phyloP scores from a whole-genome alignment of 2,329 filamentous ascomycete species.

The Orbilia blumenaviensis region DNA sequence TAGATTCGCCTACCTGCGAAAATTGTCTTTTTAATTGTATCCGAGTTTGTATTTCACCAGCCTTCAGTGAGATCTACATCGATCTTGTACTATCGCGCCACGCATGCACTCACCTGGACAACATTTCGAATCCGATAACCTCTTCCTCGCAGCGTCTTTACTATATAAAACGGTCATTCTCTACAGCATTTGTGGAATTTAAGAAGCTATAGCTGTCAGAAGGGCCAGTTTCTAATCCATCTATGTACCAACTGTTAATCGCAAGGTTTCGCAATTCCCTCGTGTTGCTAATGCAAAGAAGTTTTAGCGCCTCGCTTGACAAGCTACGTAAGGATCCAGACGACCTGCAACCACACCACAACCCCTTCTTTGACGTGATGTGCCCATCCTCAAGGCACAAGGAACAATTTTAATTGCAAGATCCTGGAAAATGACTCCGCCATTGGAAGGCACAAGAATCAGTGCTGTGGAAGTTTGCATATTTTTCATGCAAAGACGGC shows the following conservation, averaged over 20 bases:
- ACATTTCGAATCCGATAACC: no score
- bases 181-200: not conserved
- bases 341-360: constrained; percentile 29
- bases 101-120: no score
- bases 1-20: not conserved
- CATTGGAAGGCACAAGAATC: not conserved
- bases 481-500: constrained; percentile 43
- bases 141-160: no score
- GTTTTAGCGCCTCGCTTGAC: constrained; percentile 34
- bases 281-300: not conserved
- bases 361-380: constrained; percentile 8
- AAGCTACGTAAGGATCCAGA: constrained; percentile 39
- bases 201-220: no score
- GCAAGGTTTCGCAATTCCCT: not conserved
- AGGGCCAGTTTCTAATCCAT: no score
- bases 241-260: not conserved
- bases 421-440: constrained; percentile 26
- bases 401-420: not conserved
- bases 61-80: not conserved
- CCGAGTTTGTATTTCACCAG: not conserved
- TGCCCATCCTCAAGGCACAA: constrained; percentile 22
- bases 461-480: not conserved
- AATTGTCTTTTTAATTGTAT: not conserved
- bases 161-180: no score
- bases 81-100: not conserved